Base-by-base conservation (phyloP, 345 rosid species). In the Populus davidiana region DNA sequence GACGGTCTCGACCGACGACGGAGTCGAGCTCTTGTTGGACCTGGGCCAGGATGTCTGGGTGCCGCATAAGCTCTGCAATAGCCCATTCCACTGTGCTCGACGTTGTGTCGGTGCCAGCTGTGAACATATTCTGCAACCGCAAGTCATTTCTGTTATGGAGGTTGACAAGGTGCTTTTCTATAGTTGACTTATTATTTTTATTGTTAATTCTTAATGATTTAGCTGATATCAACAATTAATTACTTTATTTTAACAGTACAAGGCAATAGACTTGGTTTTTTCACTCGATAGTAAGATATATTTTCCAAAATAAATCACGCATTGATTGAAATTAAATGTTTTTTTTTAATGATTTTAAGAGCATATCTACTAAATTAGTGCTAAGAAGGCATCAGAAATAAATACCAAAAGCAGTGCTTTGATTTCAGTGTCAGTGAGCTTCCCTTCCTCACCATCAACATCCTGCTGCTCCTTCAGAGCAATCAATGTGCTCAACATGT, bases 41-140 rank as follows among this genome's bases (percentile, higher is more conserved):
- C 49, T 69, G 84, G 62, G 79, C 80, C 72, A 91, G 62, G 73
- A 87, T 83, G 4, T 76, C 67, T 1, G 98, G 99, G 71, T 93
- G 94, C 18, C 98, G 89, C 12, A 95, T 87, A 1, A 95, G 81
- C 50, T 95, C 99, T 0, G 99, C 93, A 29, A 93, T 85, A 62
- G 94, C 96, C 99, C 99, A 95, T 29, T 95, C 99, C 27, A 87
- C 87, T 0, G 99, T 95, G 79, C 97, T 90, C 8, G 97, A 87
- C n/a, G 98, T 84, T 59, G 99, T 95, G 86, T 95, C 99, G 0
- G 99, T 95, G 2, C 98, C 99, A 3, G 99, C 98, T 0, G 92
- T 82, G 66, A 95, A 93, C 99, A 95, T 92, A 76, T 93, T 88
- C 97, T 92, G 86, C 74, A 61, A 50, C 43, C 35, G 35, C 20